Conservation (phyloP, 2,329 filamentous ascomycete species). For the Ilyonectria mors-panacis region DNA sequence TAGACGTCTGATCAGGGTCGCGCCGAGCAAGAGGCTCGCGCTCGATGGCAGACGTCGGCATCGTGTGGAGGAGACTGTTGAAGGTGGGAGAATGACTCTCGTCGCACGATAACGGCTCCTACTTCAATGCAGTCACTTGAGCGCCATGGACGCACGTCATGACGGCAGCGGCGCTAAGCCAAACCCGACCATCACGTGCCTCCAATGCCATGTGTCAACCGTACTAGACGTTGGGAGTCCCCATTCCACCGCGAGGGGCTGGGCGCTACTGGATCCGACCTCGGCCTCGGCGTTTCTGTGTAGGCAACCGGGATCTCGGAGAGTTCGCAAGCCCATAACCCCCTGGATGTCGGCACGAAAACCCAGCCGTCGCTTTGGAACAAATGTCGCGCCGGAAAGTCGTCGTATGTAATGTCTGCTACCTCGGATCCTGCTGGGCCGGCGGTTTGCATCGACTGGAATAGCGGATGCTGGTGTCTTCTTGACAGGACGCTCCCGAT, state of each 20-base stretch:
- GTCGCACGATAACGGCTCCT: constrained; percentile 3
- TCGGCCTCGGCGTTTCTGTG: background rate
- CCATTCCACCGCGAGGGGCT: too few species aligned
- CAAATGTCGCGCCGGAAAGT: background rate
- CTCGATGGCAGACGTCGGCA: constrained; percentile 41
- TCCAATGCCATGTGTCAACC: background rate
- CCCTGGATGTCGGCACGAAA: constrained; percentile 28
- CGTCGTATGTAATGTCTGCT: background rate
- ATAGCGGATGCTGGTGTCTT: background rate
- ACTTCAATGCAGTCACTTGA: constrained; percentile 35
- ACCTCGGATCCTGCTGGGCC: background rate
- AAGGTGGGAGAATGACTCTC: constrained; percentile 3
- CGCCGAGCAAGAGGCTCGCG: constrained; percentile 36
- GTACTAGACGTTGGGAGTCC: background rate
- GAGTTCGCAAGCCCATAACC: constrained; percentile 29
- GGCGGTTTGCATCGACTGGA: constrained; percentile 14
- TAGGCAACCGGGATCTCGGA: background rate
- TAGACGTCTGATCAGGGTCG: constrained; percentile 46
- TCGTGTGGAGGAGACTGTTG: constrained; percentile 18
- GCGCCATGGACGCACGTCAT: constrained; percentile 41
- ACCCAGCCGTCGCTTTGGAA: constrained; percentile 40
- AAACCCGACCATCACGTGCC: background rate
- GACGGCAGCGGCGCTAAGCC: background rate
- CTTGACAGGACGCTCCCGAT: background rate
- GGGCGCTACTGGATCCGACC: background rate